Conservation (phyloP, 1,139 yeast genomes). For the Magnusiomyces suaveolens region DNA sequence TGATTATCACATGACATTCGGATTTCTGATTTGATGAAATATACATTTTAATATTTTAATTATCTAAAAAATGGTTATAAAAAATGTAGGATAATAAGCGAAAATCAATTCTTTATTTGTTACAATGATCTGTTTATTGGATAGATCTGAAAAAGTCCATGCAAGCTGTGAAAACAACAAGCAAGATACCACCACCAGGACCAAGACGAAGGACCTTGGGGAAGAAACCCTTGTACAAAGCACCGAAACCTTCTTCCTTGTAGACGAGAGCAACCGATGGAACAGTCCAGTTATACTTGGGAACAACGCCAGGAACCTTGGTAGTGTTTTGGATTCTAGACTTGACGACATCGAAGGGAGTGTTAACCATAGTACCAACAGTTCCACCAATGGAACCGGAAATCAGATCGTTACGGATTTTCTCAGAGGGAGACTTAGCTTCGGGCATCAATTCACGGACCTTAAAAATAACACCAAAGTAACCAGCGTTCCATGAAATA, state of each 20-base stretch:
- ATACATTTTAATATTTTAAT: no score
- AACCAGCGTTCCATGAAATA: constrained; percentile 94
- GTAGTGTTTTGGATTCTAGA: constrained; percentile 91
- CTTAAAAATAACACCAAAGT: constrained; percentile 90
- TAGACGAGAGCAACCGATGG: constrained; percentile 71
- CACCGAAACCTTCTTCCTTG: constrained; percentile 81
- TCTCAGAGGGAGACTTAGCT: constrained; percentile 58
- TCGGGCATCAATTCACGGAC: constrained; percentile 70
- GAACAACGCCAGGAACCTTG: constrained; percentile 48
- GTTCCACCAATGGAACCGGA: constrained; percentile 97
- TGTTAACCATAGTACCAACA: constrained; percentile 83
- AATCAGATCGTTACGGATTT: constrained; percentile 75
- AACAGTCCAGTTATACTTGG: constrained; percentile 85
- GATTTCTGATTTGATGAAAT: no score
- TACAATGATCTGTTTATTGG: constrained; percentile 38
- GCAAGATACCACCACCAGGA: constrained; percentile 96
- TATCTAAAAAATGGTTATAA: no score
- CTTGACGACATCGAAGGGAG: constrained; percentile 97
- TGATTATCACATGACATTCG: no score
- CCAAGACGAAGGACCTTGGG: constrained; percentile 97
- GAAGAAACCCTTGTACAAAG: constrained; percentile 86
- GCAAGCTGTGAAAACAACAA: constrained; percentile 88
- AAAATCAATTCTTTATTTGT: no score
- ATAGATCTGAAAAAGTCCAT: constrained; percentile 84
- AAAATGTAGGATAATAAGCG: no score